phyloP scores from a whole-genome alignment of 2,329 filamentous ascomycete species.

The Fusarium brachygibbosum region DNA sequence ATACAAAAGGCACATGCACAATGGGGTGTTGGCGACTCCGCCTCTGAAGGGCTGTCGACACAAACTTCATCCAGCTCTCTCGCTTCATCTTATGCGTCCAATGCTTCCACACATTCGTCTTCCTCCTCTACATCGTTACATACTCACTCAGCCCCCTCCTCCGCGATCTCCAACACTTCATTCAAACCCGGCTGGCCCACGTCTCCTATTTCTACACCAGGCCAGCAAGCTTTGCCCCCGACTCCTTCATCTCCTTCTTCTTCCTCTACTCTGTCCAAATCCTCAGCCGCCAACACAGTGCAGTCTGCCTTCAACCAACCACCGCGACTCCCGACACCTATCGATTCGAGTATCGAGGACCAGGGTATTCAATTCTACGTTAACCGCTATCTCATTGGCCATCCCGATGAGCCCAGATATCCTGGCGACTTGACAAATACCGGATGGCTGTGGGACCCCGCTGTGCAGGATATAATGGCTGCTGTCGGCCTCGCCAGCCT shows the following conservation, averaged over 20 bases:
- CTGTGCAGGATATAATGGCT: constrained; percentile 64
- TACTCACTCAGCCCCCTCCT: constrained; percentile 21
- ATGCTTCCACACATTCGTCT: constrained; percentile 34
- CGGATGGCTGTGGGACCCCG: constrained; percentile 56
- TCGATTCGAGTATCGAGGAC: constrained; percentile 61
- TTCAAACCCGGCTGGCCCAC: constrained; percentile 38
- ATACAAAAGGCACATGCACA: constrained; percentile 69
- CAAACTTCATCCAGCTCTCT: constrained; percentile 47
- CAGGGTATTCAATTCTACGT: constrained; percentile 66
- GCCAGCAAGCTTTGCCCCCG: constrained; percentile 33
- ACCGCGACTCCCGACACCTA: constrained; percentile 46
- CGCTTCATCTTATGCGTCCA: constrained; percentile 39
- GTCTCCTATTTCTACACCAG: constrained; percentile 33
- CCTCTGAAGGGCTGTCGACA: constrained; percentile 28
- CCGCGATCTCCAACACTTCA: constrained; percentile 37
- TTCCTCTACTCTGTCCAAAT: constrained; percentile 17
- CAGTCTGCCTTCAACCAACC: constrained; percentile 11
- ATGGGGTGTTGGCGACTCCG: constrained; percentile 57
- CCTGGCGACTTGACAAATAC: constrained; percentile 55
- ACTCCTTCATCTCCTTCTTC: constrained; percentile 39
- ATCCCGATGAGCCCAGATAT: constrained; percentile 63
- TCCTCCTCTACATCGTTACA: constrained; percentile 30
- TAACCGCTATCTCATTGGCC: constrained; percentile 64
- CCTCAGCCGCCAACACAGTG: constrained; percentile 6
- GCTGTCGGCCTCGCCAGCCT: constrained; percentile 71